phyloP scores from a whole-genome alignment of 208 protist species.

The Trypanosoma brucei region DNA sequence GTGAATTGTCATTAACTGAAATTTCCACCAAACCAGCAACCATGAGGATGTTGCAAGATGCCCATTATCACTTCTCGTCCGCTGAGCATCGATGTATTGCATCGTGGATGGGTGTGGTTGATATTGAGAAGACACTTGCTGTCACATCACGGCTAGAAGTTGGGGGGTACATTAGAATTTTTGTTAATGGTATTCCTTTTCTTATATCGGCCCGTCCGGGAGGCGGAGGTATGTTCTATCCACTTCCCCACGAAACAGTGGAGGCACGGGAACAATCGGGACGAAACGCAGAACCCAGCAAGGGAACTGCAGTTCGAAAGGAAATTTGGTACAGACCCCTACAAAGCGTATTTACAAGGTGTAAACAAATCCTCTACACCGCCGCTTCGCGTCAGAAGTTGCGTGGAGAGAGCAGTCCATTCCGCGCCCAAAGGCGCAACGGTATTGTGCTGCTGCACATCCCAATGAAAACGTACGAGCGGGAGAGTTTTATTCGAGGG shows the following conservation, averaged over 20 bases:
- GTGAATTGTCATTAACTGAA: slow-evolving; percentile 59
- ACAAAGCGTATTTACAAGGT: slow-evolving; percentile 13
- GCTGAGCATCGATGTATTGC: slow-evolving; percentile 62
- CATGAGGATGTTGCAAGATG: slow-evolving; percentile 64
- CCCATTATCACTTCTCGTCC: slow-evolving; percentile 79
- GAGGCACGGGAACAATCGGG: slow-evolving; percentile 18
- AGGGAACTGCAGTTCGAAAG: neutral
- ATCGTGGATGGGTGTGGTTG: slow-evolving; percentile 67
- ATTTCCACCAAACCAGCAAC: slow-evolving; percentile 33
- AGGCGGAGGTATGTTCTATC: slow-evolving; percentile 84
- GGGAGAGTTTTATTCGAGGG: slow-evolving; percentile 17
- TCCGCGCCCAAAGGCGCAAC: neutral
- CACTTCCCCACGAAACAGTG: slow-evolving; percentile 60
- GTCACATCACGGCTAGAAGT: slow-evolving; percentile 31
- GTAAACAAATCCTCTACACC: slow-evolving; percentile 16
- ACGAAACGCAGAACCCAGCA: neutral
- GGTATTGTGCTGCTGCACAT: slow-evolving; percentile 16
- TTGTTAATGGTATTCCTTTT: slow-evolving; percentile 73
- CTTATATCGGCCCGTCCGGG: slow-evolving; percentile 67
- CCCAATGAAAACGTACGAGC: slow-evolving; percentile 11
- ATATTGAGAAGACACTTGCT: slow-evolving; percentile 64
- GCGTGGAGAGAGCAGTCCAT: neutral
- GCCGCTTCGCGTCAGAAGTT: neutral
- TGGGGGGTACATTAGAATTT: slow-evolving; percentile 53
- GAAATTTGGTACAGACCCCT: slow-evolving; percentile 23